These are phyloP conservation scores for Boletellus ananas DNA, from an alignment of 768 basidiomycete genomes.

Conservation along the genomic window DNA sequence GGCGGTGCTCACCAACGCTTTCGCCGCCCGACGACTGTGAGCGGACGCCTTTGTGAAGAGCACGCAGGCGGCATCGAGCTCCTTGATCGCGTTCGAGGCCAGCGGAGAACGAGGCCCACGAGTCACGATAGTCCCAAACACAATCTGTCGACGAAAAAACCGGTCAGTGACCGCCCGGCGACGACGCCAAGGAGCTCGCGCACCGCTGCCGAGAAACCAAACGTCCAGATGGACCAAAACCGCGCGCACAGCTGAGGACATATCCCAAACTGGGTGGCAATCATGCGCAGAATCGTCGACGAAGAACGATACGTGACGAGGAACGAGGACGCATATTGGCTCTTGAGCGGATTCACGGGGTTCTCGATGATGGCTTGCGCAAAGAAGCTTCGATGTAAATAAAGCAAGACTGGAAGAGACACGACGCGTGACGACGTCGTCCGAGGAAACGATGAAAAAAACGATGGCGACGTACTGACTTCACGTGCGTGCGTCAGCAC, in stretches of 20 bases:
- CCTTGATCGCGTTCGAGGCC: constrained; percentile 61
- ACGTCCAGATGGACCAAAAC: constrained; percentile 65
- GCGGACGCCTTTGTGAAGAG: constrained; percentile 62
- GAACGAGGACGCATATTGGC: constrained; percentile 61
- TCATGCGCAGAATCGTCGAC: constrained; percentile 50
- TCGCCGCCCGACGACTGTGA: constrained; percentile 58
- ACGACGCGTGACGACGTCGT: constrained; percentile 2
- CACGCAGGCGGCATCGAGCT: constrained; percentile 63
- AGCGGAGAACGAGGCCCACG: constrained; percentile 66
- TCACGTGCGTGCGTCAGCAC: constrained; percentile 35
- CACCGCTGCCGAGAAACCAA: constrained; percentile 53
- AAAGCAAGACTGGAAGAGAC: constrained; percentile 46
- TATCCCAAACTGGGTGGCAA: constrained; percentile 44
- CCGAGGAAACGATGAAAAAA: not conserved
- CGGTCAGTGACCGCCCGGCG: not conserved
- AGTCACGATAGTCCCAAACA: constrained; percentile 77
- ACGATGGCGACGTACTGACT: constrained; percentile 30
- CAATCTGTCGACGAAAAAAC: constrained; percentile 43
- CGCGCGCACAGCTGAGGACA: constrained; percentile 48
- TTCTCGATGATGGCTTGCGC: constrained; percentile 69
- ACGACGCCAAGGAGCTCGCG: constrained; percentile 13
- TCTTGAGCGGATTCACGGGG: constrained; percentile 63
- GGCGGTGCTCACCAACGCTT: constrained; percentile 52
- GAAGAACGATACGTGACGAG: constrained; percentile 59
- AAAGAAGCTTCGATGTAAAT: constrained; percentile 66